These are phyloP conservation scores for Aspergillus ruber DNA, from an alignment of 2,329 filamentous ascomycete species.

Conservation along the genomic window DNA sequence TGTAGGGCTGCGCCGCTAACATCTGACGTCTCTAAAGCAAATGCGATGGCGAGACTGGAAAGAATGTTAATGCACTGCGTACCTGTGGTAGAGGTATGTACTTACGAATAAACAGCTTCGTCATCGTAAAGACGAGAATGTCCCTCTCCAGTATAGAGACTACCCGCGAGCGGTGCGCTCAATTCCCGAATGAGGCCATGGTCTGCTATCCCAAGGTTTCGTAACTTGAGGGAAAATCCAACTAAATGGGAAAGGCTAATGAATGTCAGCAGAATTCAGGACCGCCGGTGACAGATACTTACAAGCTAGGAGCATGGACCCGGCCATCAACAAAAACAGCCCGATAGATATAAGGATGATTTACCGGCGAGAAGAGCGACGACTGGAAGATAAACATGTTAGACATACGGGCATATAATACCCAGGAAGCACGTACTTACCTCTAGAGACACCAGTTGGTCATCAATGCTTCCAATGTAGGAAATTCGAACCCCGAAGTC, in stretches of 20 bases:
- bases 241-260: conserved; percentile 74
- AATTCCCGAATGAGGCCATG: conserved; percentile 90
- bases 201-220: conserved; percentile 87
- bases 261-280: conserved; percentile 6
- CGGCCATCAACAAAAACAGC: conserved; percentile 95
- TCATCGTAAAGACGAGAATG: conserved; percentile 94
- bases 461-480: conserved; percentile 90
- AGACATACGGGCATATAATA: conserved; percentile 6
- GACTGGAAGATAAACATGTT: conserved; percentile 46
- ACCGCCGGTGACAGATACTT: conserved; percentile 17
- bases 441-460: conserved; percentile 90
- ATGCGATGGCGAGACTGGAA: conserved; percentile 59
- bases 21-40: conserved; percentile 64
- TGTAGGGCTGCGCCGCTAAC: conserved; percentile 45
- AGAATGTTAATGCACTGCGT: conserved; percentile 3
- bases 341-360: conserved; percentile 88
- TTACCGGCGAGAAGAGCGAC: conserved; percentile 75
- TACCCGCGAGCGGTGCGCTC: conserved; percentile 80
- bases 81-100: conserved; percentile 6
- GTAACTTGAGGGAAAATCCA: conserved; percentile 85
- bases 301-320: conserved; percentile 87
- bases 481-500: conserved; percentile 75
- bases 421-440: conserved; percentile 37
- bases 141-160: conserved; percentile 83
- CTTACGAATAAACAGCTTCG: conserved; percentile 69